phyloP scores from a whole-genome alignment of 1,139 yeast species.

The Trichomonascaceae sp. region DNA sequence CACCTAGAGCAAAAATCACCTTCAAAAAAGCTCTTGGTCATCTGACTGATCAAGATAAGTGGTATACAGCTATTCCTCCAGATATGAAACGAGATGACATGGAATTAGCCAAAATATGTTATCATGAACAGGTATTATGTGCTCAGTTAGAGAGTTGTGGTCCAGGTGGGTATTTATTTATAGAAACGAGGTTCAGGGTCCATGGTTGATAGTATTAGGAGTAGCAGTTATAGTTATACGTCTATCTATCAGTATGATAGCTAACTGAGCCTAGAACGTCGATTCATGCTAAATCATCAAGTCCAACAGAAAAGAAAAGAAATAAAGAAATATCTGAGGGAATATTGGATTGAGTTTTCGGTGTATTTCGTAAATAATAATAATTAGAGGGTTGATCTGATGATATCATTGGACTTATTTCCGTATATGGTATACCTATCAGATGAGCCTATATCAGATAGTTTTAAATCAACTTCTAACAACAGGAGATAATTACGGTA shows the following conservation, averaged over 20 bases:
- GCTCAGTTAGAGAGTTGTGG: neutral
- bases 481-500: too few relatives aligned
- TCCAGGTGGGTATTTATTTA: neutral
- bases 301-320: conserved; percentile 10
- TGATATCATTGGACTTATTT: too few relatives aligned
- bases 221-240: too few relatives aligned
- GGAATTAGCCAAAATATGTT: neutral
- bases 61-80: neutral
- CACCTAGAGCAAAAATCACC: neutral
- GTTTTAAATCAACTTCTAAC: too few relatives aligned
- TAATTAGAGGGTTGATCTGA: neutral
- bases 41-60: neutral
- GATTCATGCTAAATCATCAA: conserved; percentile 15
- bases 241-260: neutral
- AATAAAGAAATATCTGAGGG: conserved; percentile 2
- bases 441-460: too few relatives aligned
- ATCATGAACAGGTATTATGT: neutral
- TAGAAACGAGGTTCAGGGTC: too few relatives aligned
- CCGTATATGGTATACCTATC: too few relatives aligned
- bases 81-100: neutral
- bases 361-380: conserved; percentile 1
- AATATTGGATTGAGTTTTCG: conserved; percentile 9
- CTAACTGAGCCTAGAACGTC: neutral
- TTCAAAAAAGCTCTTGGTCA: neutral
- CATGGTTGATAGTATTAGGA: too few relatives aligned